These are phyloP conservation scores for Stephania cephalantha DNA, from an alignment of 164 flowering plant genomes.

Conservation along the genomic window DNA sequence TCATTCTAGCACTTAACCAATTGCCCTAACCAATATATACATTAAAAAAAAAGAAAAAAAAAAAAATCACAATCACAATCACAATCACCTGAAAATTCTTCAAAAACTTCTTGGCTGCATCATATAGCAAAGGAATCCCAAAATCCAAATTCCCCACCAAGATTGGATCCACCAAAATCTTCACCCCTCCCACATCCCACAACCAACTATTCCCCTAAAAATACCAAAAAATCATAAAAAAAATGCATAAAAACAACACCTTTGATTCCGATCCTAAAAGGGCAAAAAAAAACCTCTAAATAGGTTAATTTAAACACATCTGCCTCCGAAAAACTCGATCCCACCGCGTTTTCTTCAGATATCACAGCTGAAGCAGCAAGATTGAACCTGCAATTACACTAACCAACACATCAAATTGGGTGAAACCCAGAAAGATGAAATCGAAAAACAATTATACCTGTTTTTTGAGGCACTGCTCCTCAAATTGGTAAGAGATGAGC, in stretches of 20 bases:
- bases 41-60: background rate
- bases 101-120: constrained; percentile 77
- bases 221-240: too few relatives aligned
- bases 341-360: constrained; percentile 47
- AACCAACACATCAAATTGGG: constrained; percentile 1
- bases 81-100: constrained; percentile 64
- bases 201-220: constrained; percentile 89
- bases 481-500: constrained; percentile 9
- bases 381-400: constrained; percentile 19
- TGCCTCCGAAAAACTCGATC: constrained; percentile 32
- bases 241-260: background rate
- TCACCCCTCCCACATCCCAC: constrained; percentile 72
- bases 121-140: constrained; percentile 92
- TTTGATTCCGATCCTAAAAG: background rate
- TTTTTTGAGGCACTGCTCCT: constrained; percentile 17
- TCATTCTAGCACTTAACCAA: background rate
- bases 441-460: constrained; percentile 19
- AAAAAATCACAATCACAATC: too few relatives aligned
- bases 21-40: background rate
- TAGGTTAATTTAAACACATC: constrained; percentile 66
- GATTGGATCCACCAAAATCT: constrained; percentile 84
- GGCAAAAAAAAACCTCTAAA: constrained; percentile 58
- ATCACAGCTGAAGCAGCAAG: constrained; percentile 42
- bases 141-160: constrained; percentile 92
- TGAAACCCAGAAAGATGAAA: background rate